Conservation (phyloP, 345 rosid genomes). For the Hypericum androsaemum region DNA sequence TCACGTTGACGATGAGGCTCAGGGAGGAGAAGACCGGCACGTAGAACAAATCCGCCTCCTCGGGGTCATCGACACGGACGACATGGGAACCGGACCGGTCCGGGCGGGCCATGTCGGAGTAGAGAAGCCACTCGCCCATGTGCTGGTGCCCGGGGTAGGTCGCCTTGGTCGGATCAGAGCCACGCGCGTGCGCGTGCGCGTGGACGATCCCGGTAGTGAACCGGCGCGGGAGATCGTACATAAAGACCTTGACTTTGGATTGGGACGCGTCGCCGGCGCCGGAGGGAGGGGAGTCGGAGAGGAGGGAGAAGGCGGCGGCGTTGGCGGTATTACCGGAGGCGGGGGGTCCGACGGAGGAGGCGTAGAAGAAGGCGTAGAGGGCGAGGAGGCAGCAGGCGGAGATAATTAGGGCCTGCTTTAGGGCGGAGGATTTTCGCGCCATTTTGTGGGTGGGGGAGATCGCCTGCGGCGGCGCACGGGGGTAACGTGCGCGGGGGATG, state of each 20-base stretch:
- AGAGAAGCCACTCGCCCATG: slow-evolving; percentile 96
- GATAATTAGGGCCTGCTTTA: slow-evolving; percentile 44
- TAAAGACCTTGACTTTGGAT: slow-evolving; percentile 41
- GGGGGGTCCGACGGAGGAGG: slow-evolving; percentile 51
- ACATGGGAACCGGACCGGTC: slow-evolving; percentile 62
- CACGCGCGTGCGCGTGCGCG: slow-evolving; percentile 70
- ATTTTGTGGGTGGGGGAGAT: slow-evolving; percentile 6
- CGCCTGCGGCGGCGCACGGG: not conserved
- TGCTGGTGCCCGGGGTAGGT: slow-evolving; percentile 98
- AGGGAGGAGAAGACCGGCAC: slow-evolving; percentile 84
- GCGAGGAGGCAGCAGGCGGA: slow-evolving; percentile 42
- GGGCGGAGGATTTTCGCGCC: slow-evolving; percentile 79
- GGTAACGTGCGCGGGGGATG: not conserved
- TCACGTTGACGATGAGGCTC: slow-evolving; percentile 59
- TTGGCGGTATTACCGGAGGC: slow-evolving; percentile 34
- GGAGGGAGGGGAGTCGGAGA: slow-evolving; percentile 10
- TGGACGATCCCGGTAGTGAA: slow-evolving; percentile 77
- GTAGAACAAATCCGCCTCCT: slow-evolving; percentile 76
- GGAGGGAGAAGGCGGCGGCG: slow-evolving; percentile 14
- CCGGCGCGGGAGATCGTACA: slow-evolving; percentile 71
- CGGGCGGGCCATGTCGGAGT: slow-evolving; percentile 55
- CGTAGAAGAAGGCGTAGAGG: slow-evolving; percentile 50
- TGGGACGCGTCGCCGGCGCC: slow-evolving; percentile 16
- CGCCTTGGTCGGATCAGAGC: slow-evolving; percentile 43
- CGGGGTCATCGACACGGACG: slow-evolving; percentile 49